phyloP scores from a whole-genome alignment of 257 asterid species.

The Ilex asprella region DNA sequence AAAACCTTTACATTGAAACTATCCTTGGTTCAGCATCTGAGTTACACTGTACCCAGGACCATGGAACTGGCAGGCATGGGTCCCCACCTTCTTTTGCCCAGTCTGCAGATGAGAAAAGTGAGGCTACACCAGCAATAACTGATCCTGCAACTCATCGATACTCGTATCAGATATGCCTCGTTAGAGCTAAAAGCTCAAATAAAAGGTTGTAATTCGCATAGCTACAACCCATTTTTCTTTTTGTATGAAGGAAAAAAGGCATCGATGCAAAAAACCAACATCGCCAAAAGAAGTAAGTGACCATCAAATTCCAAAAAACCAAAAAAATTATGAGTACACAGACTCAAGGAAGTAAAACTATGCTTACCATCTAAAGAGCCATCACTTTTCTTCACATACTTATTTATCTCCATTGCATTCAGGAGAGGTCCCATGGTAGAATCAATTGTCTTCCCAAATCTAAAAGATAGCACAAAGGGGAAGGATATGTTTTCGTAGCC shows the following conservation, averaged over 20 bases:
- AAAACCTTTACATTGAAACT: slow-evolving; percentile 51
- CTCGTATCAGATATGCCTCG: background rate
- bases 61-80: slow-evolving; percentile 88
- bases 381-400: slow-evolving; percentile 56
- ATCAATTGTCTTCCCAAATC: slow-evolving; percentile 68
- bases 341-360: background rate
- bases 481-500: slow-evolving; percentile 73
- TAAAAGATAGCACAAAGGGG: slow-evolving; percentile 80
- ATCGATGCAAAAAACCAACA: too few species aligned
- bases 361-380: slow-evolving; percentile 81
- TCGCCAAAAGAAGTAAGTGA: too few species aligned
- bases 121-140: slow-evolving; percentile 40
- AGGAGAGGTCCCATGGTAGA: slow-evolving; percentile 83
- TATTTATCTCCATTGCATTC: slow-evolving; percentile 91
- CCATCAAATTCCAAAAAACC: too few species aligned
- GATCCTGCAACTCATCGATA: slow-evolving; percentile 48
- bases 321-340: too few species aligned
- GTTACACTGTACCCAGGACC: slow-evolving; percentile 91
- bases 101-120: slow-evolving; percentile 39
- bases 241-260: too few species aligned
- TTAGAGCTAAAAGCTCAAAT: background rate
- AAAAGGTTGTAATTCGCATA: too few species aligned
- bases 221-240: too few species aligned
- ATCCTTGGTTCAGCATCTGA: slow-evolving; percentile 71
- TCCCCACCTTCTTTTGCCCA: slow-evolving; percentile 98